Evolutionary conservation across 2,329 filamentous ascomycete genomes (phyloP), one percentile per base, ranked within the genome.

Genomic region (Chalara sp.): DNA sequence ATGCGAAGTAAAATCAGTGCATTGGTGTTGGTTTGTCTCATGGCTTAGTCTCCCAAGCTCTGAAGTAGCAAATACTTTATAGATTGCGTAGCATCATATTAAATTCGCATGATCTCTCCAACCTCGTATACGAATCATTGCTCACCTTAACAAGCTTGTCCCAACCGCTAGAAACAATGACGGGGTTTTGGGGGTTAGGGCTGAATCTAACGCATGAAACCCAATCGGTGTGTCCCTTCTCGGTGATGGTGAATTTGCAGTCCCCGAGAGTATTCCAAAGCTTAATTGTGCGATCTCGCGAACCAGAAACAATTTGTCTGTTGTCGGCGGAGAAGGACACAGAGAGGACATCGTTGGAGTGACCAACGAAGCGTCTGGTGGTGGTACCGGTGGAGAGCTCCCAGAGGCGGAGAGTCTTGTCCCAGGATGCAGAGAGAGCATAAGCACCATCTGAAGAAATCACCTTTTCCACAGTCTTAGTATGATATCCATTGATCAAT

Each of bases 41-140:
- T 96, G 74, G 89, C 91, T 82, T 72, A 73, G 74, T 76, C 68
- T 70, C 72, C 70, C 69, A 71, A 83, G 89, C 90, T 99, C 93
- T 96, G 92, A 97, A 99, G 93, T 97, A 97, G 93, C 93, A 97
- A 97, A 97, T 97, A 97, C 91, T 89, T 90, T 78, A 71, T 73
- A 75, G 73, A 70, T 83, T 87, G 84, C 81, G 87, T 83, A 86
- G 81, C 92, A 97, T 97, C 92, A 90, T 93, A 72, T 83, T 77
- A 77, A 71, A 61, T 53, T 56, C 61, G 57, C 53, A 61, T 54
- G 56, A 37, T n/a, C 35, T 52, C 55, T 31, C 30, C 53, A 41
- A 50, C 10, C 51, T 30, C 51, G 51, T 43, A 61, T 49, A 56
- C 49, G 47, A 55, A 52, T 49, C 50, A 50, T 53, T 47, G 82